Base-by-base conservation (phyloP, 805 yeast genomes). In the Sugiyamaella boreocaroliniensis region DNA sequence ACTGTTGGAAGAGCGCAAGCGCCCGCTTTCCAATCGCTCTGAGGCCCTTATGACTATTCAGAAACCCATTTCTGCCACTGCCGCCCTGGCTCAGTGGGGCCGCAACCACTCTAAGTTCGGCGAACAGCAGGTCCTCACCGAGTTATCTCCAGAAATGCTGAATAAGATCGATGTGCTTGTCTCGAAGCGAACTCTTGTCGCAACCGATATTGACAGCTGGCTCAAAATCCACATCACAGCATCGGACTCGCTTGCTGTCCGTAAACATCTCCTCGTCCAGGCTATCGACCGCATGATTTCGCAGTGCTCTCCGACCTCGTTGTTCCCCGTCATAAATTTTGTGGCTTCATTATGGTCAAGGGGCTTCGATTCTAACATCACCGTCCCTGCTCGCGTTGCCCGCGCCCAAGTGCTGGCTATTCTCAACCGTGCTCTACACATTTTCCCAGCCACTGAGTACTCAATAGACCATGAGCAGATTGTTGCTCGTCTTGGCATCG, bases 291-390 rank as follows among this genome's bases (percentile, higher is more conserved):
- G 56, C 20, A 54, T 63, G 56, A 46, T 62, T 14, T n/a, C 51
- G 14, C 54, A 55, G 10, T 55, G 64, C 10, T 49, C 56, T 16
- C 52, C 58, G 14, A 58, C 57, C 32, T 60, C 61, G 6, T 50
- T 64, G 41, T 57, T 61, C 29, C 58, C 61, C 0, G 46, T 64
- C 34, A 63, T 63, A 62, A 61, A 55, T 46, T 63, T 48, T 47
- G 53, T 64, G 15, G 52, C 58, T 14, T 49, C 50, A 44, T 55
- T 54, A 51, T 65, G 69, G 69, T 57, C 56, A 40, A 16, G 45
- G 20, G 66, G 66, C 26, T 29, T 62, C 12, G 49, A 40, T 43
- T 65, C 64, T 2, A 14, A 10, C 37, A 16, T 47, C 43, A 57
- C 64, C 2, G 48, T 43, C 5, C 37, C 59, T 19, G 57, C 58